A percentile compares a stretch with the other conserved stretches of the same genome.
Evolutionary conservation across 805 yeast genomes (phyloP).

Genomic region (Vanderwaltozyma polyspora): DNA sequence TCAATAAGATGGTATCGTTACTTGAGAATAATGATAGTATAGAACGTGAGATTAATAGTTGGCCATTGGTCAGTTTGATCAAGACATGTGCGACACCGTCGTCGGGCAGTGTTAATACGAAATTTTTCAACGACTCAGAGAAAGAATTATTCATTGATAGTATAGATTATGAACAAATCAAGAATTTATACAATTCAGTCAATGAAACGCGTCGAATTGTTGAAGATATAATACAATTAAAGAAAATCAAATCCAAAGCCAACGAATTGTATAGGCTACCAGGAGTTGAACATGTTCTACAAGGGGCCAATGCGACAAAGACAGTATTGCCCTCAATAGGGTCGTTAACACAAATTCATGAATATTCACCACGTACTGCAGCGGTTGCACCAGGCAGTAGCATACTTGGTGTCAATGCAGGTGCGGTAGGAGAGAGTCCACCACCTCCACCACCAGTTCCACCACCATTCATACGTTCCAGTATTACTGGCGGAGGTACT

Average conservation of each 20-base stretch:
- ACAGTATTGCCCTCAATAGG: constrained; percentile 3
- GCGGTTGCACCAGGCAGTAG: too few species aligned
- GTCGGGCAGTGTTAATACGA: not conserved
- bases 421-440: not conserved
- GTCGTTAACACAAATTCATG: not conserved
- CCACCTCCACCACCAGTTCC: too few species aligned
- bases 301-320: not conserved
- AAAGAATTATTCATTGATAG: not conserved
- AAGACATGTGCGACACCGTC: too few species aligned
- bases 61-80: not conserved
- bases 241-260: not conserved
- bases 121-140: not conserved
- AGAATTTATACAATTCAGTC: not conserved
- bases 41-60: not conserved
- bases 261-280: not conserved
- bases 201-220: not conserved
- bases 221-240: constrained; percentile 1
- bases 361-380: too few species aligned
- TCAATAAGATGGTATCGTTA: not conserved
- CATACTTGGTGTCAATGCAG: not conserved
- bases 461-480: too few species aligned
- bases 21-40: not conserved
- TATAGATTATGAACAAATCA: not conserved
- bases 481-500: too few species aligned
- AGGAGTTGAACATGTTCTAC: too few species aligned